phyloP scores from a whole-genome alignment of 441 rosid species.

The Aleurites moluccanus region DNA sequence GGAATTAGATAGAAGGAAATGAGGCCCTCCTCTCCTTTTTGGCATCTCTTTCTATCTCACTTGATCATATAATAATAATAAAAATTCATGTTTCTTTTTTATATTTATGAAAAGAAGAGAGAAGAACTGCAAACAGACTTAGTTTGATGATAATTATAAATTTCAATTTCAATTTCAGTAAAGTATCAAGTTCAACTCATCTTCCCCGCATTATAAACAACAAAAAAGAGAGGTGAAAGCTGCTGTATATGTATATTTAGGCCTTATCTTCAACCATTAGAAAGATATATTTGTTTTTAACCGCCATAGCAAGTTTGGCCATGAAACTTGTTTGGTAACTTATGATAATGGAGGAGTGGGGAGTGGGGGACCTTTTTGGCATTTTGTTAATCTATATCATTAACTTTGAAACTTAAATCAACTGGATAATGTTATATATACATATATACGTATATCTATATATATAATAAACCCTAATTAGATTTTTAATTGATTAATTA shows the following conservation, averaged over 20 bases:
- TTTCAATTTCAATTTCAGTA: too few species aligned
- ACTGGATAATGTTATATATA: conserved; percentile 27
- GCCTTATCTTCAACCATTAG: conserved; percentile 14
- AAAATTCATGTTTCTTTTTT: not conserved
- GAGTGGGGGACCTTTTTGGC: conserved; percentile 18
- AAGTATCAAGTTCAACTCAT: too few species aligned
- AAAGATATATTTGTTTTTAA: conserved; percentile 22
- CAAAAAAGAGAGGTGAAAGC: conserved; percentile 9
- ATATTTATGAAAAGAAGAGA: too few species aligned
- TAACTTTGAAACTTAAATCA: not conserved
- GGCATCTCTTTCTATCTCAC: not conserved
- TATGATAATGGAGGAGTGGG: conserved; percentile 8
- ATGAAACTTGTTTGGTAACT: conserved; percentile 24
- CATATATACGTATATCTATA: not conserved
- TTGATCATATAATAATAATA: conserved; percentile 13
- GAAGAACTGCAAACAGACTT: too few species aligned
- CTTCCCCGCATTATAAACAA: too few species aligned
- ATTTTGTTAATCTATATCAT: conserved; percentile 8
- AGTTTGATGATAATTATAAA: too few species aligned
- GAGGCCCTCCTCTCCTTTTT: conserved; percentile 1
- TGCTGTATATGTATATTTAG: not conserved
- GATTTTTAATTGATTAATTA: not conserved
- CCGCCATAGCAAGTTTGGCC: conserved; percentile 30
- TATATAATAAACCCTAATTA: conserved; percentile 7
- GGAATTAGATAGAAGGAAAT: not conserved